Conservation (phyloP, 2,329 filamentous ascomycete genomes). For the Colletotrichum liaoningense region DNA sequence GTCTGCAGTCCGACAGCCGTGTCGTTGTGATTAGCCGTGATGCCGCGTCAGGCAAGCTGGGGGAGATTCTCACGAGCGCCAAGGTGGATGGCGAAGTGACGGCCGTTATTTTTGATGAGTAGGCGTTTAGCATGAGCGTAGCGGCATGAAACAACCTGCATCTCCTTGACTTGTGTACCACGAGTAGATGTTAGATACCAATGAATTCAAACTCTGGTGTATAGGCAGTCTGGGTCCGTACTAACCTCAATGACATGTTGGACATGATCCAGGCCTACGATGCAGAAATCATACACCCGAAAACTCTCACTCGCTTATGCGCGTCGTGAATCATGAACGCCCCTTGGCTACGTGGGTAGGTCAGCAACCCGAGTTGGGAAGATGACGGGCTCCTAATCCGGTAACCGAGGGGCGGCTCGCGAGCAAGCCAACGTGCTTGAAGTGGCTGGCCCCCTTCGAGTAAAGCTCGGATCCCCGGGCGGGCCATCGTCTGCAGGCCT, state of each 20-base stretch:
- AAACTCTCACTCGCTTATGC: background rate
- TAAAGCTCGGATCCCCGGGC: background rate
- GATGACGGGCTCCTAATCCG: background rate
- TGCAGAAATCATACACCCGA: background rate
- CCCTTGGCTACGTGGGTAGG: background rate
- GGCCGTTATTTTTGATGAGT: slow-evolving; percentile 60
- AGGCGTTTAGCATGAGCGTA: slow-evolving; percentile 9
- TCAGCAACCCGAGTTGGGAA: background rate
- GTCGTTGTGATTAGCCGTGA: slow-evolving; percentile 73
- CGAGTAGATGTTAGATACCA: background rate
- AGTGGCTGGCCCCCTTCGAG: background rate
- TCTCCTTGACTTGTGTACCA: no score
- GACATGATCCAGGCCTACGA: background rate
- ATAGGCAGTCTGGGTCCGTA: background rate
- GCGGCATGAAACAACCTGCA: background rate
- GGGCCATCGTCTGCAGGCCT: background rate
- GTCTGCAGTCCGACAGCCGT: slow-evolving; percentile 69
- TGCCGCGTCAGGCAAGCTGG: slow-evolving; percentile 67
- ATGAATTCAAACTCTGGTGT: background rate
- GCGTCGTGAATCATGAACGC: background rate
- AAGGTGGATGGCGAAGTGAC: slow-evolving; percentile 58
- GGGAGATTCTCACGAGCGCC: slow-evolving; percentile 54
- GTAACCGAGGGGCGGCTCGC: background rate
- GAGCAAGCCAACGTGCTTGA: background rate
- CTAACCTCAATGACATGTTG: background rate